Evolutionary conservation across 768 basidiomycete genomes (phyloP).

Genomic region (Boletus barrowsii): DNA sequence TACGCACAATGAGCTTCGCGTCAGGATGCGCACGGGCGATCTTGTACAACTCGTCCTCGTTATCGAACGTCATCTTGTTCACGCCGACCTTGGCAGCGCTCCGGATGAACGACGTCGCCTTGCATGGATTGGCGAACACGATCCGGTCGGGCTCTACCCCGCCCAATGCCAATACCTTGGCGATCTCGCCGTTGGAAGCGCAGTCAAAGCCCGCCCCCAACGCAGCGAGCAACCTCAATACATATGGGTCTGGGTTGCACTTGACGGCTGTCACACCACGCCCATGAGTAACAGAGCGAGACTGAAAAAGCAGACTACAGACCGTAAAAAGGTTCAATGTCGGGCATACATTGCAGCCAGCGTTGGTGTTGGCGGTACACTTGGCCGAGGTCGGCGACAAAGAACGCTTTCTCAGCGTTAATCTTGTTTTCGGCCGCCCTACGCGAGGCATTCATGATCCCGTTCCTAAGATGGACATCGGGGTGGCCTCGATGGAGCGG

Average conservation of each 20-base stretch:
- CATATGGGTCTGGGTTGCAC: constrained; percentile 96
- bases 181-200: constrained; percentile 92
- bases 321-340: constrained; percentile 96
- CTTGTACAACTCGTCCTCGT: constrained; percentile 94
- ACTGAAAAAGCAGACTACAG: constrained; percentile 28
- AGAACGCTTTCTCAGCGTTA: constrained; percentile 92
- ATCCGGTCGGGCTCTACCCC: constrained; percentile 77
- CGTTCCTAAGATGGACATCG: constrained; percentile 70
- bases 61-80: constrained; percentile 97
- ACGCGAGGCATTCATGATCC: constrained; percentile 64
- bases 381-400: constrained; percentile 88
- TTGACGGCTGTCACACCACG: constrained; percentile 69
- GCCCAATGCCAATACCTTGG: constrained; percentile 68
- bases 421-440: constrained; percentile 50
- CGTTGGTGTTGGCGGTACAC: constrained; percentile 83
- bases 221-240: constrained; percentile 85
- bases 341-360: constrained; percentile 75
- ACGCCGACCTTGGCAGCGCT: constrained; percentile 77
- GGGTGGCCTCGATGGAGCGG: constrained; percentile 67
- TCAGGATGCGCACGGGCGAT: constrained; percentile 74
- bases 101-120: constrained; percentile 90
- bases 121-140: constrained; percentile 99
- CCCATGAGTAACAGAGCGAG: constrained; percentile 26
- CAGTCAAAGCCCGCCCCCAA: constrained; percentile 96
- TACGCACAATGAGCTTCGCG: constrained; percentile 89